A percentile compares a stretch with the other conserved stretches of the same genome.
phyloP scores from a whole-genome alignment of 371 early-diverging fungal species.

The Coemansia sp. region DNA sequence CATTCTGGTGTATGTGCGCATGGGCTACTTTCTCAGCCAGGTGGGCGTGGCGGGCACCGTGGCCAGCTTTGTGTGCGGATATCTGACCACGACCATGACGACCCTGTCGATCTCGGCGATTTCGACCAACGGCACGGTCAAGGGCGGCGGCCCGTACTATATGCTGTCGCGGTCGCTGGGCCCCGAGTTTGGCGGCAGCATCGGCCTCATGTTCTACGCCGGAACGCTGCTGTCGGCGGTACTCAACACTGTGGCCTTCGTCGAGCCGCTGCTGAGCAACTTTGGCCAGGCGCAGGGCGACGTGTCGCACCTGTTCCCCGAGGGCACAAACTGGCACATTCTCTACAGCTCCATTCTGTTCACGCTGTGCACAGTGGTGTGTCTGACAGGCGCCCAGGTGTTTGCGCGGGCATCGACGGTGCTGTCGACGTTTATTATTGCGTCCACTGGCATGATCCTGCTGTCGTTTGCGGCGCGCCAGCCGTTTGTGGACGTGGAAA shows the following conservation, averaged over 20 bases:
- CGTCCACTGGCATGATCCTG: slow-evolving; percentile 56
- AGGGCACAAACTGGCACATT: slow-evolving; percentile 54
- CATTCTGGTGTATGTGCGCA: slow-evolving; percentile 62
- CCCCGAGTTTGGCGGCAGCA: slow-evolving; percentile 76
- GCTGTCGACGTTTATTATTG: slow-evolving; percentile 54
- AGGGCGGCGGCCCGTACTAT: slow-evolving; percentile 76
- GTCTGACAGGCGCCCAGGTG: slow-evolving; percentile 55
- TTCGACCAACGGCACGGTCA: slow-evolving; percentile 67
- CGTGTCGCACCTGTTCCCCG: slow-evolving; percentile 55
- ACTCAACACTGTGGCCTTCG: slow-evolving; percentile 64
- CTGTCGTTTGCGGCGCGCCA: slow-evolving; percentile 55
- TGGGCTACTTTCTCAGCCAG: slow-evolving; percentile 63
- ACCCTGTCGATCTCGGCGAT: slow-evolving; percentile 72
- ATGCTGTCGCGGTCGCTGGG: slow-evolving; percentile 70
- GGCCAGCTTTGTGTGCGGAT: slow-evolving; percentile 59
- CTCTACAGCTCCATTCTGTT: slow-evolving; percentile 57
- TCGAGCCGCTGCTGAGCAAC: slow-evolving; percentile 61
- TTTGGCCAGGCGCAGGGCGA: slow-evolving; percentile 57
- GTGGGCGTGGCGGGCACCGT: slow-evolving; percentile 61
- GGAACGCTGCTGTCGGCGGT: slow-evolving; percentile 61
- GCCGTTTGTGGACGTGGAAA: slow-evolving; percentile 55
- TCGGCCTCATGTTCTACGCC: slow-evolving; percentile 67
- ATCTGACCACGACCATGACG: slow-evolving; percentile 61
- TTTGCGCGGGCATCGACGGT: slow-evolving; percentile 58
- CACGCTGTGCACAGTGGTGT: slow-evolving; percentile 54